Base-by-base conservation (phyloP, 768 basidiomycete species). In the Strobilomyces dryophilus region DNA sequence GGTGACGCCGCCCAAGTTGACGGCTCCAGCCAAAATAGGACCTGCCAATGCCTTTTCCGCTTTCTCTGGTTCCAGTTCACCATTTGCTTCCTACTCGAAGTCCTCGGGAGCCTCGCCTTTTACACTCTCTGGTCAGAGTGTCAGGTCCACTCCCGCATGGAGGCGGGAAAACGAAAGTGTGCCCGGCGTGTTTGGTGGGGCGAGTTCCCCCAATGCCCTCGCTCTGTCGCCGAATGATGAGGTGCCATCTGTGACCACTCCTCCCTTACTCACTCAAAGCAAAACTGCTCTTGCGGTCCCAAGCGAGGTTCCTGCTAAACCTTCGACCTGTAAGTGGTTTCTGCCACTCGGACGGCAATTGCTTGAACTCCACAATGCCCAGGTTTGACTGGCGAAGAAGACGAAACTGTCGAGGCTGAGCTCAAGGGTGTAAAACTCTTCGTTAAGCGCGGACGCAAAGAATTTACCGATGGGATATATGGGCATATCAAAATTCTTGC, bases 351-450 rank as follows among this genome's bases (percentile, higher is more conserved):
- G 18, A 17, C 9, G 37, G 31, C 36, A 3, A 18, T 11, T 5
- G 11, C 49, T 18, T 20, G 31, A 35, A 20, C 52, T 62, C 8
- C 61, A 7, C 17, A 17, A 12, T 8, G 15, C 32, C 40, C 31
- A 71, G 67, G 35, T 60, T 24, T 76, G 32, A 87, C 84, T 2
- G 85, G 85, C 10, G 85, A 88, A 60, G 85, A 88, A 62, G 75
- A 79, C 44, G 85, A 88, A 66, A 71, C 74, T 10, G 73, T 81
- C 9, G 66, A 73, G 55, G 63, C 78, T 44, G 84, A 85, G 57
- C 71, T 84, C 53, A 84, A 81, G 57, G 79, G 81, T 39, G 78
- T 78, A 36, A 84, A 80, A 60, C 72, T 87, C 20, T 86, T 78
- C 20, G 49, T 55, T 24, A 69, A 69, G 61, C 69, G 69, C 41